Conservation (phyloP, 2,329 filamentous ascomycete species). For the Lecanicillium sp. region DNA sequence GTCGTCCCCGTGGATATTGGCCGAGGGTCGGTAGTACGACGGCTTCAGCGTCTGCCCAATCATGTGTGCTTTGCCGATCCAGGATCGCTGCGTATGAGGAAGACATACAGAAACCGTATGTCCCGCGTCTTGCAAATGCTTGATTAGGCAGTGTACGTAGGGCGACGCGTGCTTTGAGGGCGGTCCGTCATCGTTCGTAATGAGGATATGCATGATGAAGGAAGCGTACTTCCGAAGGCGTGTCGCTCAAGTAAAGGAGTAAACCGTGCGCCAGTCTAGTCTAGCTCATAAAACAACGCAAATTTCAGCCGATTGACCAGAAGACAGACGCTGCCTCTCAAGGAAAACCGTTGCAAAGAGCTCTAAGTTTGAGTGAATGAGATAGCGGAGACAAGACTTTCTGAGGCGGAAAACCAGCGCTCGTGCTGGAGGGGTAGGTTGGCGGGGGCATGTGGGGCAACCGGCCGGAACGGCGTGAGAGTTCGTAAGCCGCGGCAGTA, state of each 20-base stretch:
- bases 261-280: too few species aligned
- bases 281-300: too few species aligned
- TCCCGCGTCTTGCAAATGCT: conserved; percentile 63
- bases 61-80: conserved; percentile 98
- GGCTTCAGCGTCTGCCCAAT: conserved; percentile 83
- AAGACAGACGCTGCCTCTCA: too few species aligned
- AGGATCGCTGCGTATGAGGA: conserved; percentile 85
- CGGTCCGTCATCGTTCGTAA: conserved; percentile 76
- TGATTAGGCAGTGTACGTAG: conserved; percentile 69
- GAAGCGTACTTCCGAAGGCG: too few species aligned
- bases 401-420: neutral
- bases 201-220: conserved; percentile 58
- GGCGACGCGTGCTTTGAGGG: conserved; percentile 72
- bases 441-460: too few species aligned
- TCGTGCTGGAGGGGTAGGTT: conserved; percentile 3
- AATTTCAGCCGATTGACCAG: too few species aligned
- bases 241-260: conserved; percentile 13
- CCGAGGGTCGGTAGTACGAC: conserved; percentile 66
- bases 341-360: too few species aligned
- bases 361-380: too few species aligned
- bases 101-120: conserved; percentile 89
- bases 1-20: conserved; percentile 30
- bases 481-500: too few species aligned
- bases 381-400: too few species aligned
- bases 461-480: too few species aligned